A percentile compares a stretch with the other conserved stretches of the same genome.
phyloP scores from a whole-genome alignment of 2,329 filamentous ascomycete species.

The Annulohypoxylon truncatum region DNA sequence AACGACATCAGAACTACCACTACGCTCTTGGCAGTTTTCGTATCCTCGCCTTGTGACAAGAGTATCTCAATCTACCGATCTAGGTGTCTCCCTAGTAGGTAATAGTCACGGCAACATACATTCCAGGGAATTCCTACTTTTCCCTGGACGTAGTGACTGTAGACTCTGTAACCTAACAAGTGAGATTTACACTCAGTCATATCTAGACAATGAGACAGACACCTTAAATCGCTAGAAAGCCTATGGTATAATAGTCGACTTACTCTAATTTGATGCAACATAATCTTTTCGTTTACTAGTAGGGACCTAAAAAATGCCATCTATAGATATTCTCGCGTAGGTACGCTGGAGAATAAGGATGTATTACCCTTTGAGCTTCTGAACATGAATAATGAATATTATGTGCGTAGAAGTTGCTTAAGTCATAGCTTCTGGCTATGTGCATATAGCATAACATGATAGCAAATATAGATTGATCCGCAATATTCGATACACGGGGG shows the following conservation, averaged over 20 bases:
- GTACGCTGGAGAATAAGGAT: background rate
- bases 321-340: background rate
- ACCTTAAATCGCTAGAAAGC: background rate
- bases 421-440: background rate
- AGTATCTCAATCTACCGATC: background rate
- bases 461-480: background rate
- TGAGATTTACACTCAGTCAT: background rate
- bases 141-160: background rate
- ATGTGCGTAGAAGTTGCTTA: background rate
- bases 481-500: background rate
- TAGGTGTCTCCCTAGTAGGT: background rate
- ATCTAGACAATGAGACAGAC: background rate
- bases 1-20: constrained; percentile 46
- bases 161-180: background rate
- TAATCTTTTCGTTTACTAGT: too few species aligned
- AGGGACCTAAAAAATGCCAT: background rate
- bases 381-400: background rate
- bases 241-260: background rate
- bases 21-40: background rate
- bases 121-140: background rate
- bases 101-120: background rate
- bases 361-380: background rate
- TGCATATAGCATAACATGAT: background rate
- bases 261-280: background rate
- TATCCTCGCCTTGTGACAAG: background rate